Evolutionary conservation across 2,329 filamentous ascomycete species (phyloP).

Genomic region (Calonectria pteridis): DNA sequence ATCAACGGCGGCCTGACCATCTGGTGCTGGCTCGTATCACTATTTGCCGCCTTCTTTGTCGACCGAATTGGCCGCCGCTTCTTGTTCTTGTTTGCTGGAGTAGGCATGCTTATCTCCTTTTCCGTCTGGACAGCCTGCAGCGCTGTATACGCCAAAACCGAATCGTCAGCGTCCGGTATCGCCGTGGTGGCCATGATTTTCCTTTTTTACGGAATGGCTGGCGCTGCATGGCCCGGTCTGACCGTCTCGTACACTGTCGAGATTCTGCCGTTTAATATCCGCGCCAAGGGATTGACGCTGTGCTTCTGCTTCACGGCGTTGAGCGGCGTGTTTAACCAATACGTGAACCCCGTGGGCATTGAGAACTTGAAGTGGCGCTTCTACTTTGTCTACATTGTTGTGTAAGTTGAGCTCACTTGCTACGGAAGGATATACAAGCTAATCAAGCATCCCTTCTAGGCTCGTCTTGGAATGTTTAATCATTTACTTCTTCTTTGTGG

Average conservation of each 20-base stretch:
- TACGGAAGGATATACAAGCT: too few relatives aligned
- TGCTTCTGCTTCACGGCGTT: constrained; percentile 43
- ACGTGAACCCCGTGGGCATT: constrained; percentile 41
- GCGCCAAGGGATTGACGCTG: constrained; percentile 41
- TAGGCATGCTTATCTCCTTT: constrained; percentile 42
- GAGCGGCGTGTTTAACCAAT: constrained; percentile 42
- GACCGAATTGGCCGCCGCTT: constrained; percentile 39
- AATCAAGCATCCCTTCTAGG: neutral
- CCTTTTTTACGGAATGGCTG: constrained; percentile 40
- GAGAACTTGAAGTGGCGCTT: constrained; percentile 39
- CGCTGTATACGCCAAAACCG: constrained; percentile 40
- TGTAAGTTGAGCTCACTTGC: constrained; percentile 39
- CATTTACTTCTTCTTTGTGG: constrained; percentile 44
- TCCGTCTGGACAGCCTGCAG: constrained; percentile 41
- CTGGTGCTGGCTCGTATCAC: constrained; percentile 41
- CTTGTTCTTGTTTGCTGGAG: constrained; percentile 38
- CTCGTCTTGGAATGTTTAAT: constrained; percentile 40
- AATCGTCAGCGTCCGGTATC: constrained; percentile 31
- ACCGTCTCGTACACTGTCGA: constrained; percentile 42
- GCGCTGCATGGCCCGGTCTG: constrained; percentile 41
- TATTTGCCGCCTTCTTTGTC: constrained; percentile 41
- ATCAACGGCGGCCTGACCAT: constrained; percentile 43
- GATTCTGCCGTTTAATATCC: constrained; percentile 40
- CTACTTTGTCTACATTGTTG: constrained; percentile 41
- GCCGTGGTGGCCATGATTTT: constrained; percentile 44